Evolutionary conservation across 495 filamentous ascomycete genomes (phyloP).

Genomic region (Aspergillus leporis): DNA sequence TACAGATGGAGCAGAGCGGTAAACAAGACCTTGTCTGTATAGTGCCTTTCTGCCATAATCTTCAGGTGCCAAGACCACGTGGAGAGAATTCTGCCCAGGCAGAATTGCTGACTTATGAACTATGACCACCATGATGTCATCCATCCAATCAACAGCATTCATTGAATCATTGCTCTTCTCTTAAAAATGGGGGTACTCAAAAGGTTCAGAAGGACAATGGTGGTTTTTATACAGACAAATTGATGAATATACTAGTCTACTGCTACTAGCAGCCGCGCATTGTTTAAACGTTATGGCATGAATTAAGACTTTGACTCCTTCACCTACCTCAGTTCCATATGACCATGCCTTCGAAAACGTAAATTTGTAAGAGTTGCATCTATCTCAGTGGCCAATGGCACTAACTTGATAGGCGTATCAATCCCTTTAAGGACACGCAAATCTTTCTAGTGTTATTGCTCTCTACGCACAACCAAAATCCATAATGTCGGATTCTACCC

Average conservation of each 20-base stretch:
- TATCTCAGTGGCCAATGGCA: too few species aligned
- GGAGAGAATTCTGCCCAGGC: constrained; percentile 19
- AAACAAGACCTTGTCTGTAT: background rate
- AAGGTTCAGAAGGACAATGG: background rate
- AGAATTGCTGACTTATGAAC: constrained; percentile 18
- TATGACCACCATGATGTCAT: background rate
- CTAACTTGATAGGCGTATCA: background rate
- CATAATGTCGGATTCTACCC: constrained; percentile 8
- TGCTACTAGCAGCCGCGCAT: too few species aligned
- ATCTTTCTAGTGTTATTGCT: background rate
- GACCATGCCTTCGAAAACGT: too few species aligned
- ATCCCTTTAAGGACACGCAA: background rate
- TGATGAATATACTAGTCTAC: too few species aligned
- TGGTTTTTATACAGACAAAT: too few species aligned
- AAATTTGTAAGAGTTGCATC: too few species aligned
- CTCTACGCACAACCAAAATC: background rate
- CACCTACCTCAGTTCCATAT: too few species aligned
- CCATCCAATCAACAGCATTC: background rate
- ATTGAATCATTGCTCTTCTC: too few species aligned
- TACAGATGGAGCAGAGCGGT: background rate
- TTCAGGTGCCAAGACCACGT: constrained; percentile 1
- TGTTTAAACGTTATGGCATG: too few species aligned
- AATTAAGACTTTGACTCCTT: too few species aligned
- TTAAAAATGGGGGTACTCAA: too few species aligned
- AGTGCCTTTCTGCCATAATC: background rate